Base-by-base conservation (phyloP, 2,329 filamentous ascomycete genomes). In the Falciphora oryzae region DNA sequence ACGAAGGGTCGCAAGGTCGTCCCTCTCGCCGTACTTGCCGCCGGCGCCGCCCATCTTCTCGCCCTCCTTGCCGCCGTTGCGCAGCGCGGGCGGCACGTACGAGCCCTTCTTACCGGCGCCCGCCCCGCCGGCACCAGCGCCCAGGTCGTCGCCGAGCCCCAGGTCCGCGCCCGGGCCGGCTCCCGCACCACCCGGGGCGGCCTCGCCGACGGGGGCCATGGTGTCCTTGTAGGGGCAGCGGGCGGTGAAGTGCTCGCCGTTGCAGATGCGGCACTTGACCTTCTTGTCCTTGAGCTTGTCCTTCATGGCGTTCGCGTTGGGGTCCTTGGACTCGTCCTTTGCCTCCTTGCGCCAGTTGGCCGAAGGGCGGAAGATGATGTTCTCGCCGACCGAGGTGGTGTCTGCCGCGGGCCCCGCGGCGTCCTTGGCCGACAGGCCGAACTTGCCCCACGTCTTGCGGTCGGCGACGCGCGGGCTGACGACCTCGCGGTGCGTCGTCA, bases 191-290 rank as follows among this genome's bases (percentile, higher is more conserved):
- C 79, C 82, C 66, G 79, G 75, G 60, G 75, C 76, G 65, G 79
- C 81, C 76, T 88, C 86, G 70, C 88, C 88, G 67, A 93, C 87
- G 53, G 91, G 95, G 50, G 94, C 93, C 93, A 99, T 97, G 72
- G 94, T 99, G 77, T 98, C 95, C 84, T 98, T 99, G 89, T 97
- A 99, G 50, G 95, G 95, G 87, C 95, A 99, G 78, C 95, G 90
- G 71, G 94, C 94, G 57, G 95, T 99, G 85, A 98, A 99, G 87
- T 99, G 95, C 84, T 99, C 95, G 76, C 94, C 95, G 76, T 89
- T 91, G 83, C 95, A 99, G 77, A 99, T 98, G 85, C 95, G 91
- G 81, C 95, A 99, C 86, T 98, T 98, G 84, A 99, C 96, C 83
- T 97, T 96, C 87, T 97, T 97, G 83, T 97, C 93, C 87, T 95